Evolutionary conservation across 1,139 yeast species (phyloP).

Genomic region (Tardiomyces blankii): DNA sequence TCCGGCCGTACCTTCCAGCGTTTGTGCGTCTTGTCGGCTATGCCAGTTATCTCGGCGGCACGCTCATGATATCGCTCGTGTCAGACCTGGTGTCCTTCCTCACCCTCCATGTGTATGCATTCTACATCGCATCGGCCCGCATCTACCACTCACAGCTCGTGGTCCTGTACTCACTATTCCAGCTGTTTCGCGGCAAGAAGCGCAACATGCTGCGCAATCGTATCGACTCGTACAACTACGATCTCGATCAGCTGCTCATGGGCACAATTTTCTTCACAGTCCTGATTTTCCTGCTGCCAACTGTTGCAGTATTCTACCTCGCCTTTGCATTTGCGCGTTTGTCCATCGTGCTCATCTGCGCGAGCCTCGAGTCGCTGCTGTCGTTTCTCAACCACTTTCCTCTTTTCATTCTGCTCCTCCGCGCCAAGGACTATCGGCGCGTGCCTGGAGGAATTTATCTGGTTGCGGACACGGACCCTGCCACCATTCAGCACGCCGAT

Average conservation of each 20-base stretch:
- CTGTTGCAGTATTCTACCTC: constrained; percentile 74
- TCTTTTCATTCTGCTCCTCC: constrained; percentile 63
- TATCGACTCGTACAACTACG: constrained; percentile 75
- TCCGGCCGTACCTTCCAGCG: constrained; percentile 24
- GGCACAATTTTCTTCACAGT: constrained; percentile 86
- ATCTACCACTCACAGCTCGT: constrained; percentile 67
- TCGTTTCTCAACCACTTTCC: constrained; percentile 77
- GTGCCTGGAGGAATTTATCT: constrained; percentile 81
- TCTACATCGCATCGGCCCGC: constrained; percentile 69
- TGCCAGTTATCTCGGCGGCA: constrained; percentile 40
- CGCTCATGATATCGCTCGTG: constrained; percentile 54
- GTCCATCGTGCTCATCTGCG: constrained; percentile 37
- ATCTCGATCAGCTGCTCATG: constrained; percentile 72
- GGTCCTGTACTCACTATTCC: constrained; percentile 62
- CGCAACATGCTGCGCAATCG: constrained; percentile 74
- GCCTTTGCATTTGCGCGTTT: constrained; percentile 58
- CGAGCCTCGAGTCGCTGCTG: constrained; percentile 48
- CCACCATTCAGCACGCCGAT: neutral
- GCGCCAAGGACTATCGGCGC: constrained; percentile 71
- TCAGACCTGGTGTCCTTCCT: constrained; percentile 55
- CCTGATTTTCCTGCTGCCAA: constrained; percentile 68
- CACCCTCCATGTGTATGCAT: constrained; percentile 64
- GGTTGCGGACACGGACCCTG: constrained; percentile 7
- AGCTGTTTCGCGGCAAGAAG: constrained; percentile 83
- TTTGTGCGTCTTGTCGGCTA: constrained; percentile 30